Evolutionary conservation across 176 grass and related monocot species (phyloP).

Genomic region (Ananas comosus): DNA sequence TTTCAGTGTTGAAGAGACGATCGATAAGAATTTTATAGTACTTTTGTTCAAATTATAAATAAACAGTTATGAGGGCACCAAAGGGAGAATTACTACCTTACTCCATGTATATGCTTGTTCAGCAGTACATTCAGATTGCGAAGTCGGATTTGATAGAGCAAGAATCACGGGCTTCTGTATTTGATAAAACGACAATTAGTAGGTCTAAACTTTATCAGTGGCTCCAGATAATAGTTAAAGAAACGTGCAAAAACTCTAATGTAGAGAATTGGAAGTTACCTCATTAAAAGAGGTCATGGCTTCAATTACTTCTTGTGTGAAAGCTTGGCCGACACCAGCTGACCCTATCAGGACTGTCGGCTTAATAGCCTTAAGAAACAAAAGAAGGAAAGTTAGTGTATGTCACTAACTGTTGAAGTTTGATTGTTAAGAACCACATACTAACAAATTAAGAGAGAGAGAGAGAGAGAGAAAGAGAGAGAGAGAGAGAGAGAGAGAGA

Average conservation of each 20-base stretch:
- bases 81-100: conserved; percentile 36
- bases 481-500: no score
- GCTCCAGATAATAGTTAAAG: neutral
- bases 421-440: neutral
- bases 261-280: conserved; percentile 23
- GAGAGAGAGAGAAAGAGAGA: no score
- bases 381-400: neutral
- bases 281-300: conserved; percentile 70
- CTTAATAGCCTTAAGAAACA: conserved; percentile 43
- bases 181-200: conserved; percentile 7
- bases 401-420: neutral
- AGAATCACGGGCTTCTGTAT: conserved; percentile 80
- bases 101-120: conserved; percentile 91
- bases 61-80: neutral
- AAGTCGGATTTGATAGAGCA: conserved; percentile 77
- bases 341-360: conserved; percentile 66
- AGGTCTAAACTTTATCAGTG: neutral
- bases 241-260: neutral
- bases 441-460: neutral
- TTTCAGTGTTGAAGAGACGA: neutral
- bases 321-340: conserved; percentile 75
- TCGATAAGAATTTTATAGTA: neutral
- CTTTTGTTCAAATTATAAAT: neutral
- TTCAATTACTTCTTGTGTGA: conserved; percentile 77
- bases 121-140: conserved; percentile 79